Percentiles rank a stretch among this genome's conserved stretches.
phyloP scores from a whole-genome alignment of 75 land plant genomes.

The Cryptomeria japonica region DNA sequence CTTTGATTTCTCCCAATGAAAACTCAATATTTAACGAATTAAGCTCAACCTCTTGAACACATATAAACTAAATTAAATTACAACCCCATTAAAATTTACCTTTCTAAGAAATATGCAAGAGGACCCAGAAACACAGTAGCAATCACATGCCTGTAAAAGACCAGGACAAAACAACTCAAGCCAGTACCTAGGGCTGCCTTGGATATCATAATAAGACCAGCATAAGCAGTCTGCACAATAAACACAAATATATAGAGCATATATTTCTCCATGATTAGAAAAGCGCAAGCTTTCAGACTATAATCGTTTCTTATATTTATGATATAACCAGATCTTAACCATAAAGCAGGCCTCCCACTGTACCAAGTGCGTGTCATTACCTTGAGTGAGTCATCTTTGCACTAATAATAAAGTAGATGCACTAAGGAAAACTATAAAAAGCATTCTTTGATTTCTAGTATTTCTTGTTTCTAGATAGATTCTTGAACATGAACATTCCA shows the following conservation, averaged over 20 bases:
- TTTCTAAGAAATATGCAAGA: slow-evolving; percentile 6
- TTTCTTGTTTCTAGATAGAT: neutral
- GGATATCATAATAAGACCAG: neutral
- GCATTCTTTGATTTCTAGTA: no score
- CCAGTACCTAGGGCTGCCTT: neutral
- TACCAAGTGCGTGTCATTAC: neutral
- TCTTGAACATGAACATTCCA: neutral
- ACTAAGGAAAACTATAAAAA: neutral
- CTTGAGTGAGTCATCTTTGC: neutral
- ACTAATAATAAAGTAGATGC: neutral
- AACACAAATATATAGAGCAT: neutral
- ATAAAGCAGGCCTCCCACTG: neutral
- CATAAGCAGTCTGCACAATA: neutral
- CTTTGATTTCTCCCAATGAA: no score
- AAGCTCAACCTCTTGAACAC: no score
- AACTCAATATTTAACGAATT: no score
- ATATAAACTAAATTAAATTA: no score
- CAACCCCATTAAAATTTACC: no score
- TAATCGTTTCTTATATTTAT: neutral
- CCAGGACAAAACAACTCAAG: neutral
- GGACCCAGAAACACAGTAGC: slow-evolving; percentile 1
- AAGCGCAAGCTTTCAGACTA: neutral
- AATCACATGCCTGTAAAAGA: neutral
- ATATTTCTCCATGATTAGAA: neutral
- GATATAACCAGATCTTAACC: neutral